Evolutionary conservation across 2,329 filamentous ascomycete species (phyloP), one percentile per base, ranked within the genome.

Genomic region (Penicillium palitans): DNA sequence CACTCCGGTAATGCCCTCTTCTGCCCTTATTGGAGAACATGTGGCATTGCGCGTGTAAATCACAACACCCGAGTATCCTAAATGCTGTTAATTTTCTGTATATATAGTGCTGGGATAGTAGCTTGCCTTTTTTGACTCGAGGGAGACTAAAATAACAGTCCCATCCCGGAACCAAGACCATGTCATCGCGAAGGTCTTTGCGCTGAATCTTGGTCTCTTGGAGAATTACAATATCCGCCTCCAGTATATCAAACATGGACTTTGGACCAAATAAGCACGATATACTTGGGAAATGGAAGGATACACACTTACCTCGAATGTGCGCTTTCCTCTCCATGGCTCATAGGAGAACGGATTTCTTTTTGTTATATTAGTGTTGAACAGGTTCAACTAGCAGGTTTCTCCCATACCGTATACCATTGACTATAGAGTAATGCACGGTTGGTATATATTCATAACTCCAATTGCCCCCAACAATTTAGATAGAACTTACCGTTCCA

Each of bases 131-230:
- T 75, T 98, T 98, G 71, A 96, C 84, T 72, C 88, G 91, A 0
- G 95, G 95, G 25, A 99, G 80, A 72, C 92, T 97, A 77, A 97
- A 97, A 76, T 89, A 96, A 64, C 93, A 93, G 72, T 99, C 95
- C 93, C 93, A 99, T 13, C 95, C 95, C 0, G 90, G 87, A 0
- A 98, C 87, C 35, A 98, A 80, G 10, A 98, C 93, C 91, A 98
- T 98, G 67, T 98, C 95, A 81, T 98, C 95, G 41, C 82, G 84
- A 1, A 99, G 80, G 66, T 97, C 93, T 72, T 96, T 96, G 57
- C 89, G 84, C 72, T 98, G 95, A 41, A 98, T 97, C 77, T 98
- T 99, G 44, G 91, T 88, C 76, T 98, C 95, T 74, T 99, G 95
- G 80, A 98, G 92, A 58, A 97, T 83, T 19, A 98, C 87, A 63